These are phyloP conservation scores for Rhizophagus sp. DNA, from an alignment of 192 early-diverging fungal genomes.

Conservation along the genomic window DNA sequence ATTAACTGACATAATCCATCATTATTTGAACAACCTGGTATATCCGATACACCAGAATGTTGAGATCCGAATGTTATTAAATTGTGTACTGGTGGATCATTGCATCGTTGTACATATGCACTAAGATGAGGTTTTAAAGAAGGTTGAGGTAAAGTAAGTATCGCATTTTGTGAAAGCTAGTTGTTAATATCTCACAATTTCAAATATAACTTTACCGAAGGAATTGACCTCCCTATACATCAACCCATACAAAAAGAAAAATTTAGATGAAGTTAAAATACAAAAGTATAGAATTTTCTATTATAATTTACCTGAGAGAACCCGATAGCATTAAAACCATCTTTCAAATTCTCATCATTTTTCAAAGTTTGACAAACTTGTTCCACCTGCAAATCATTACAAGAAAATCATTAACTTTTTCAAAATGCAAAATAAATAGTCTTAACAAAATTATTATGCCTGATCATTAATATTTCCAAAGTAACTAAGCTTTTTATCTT, in stretches of 20 bases:
- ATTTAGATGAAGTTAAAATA: neutral
- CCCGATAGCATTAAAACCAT: conserved; percentile 88
- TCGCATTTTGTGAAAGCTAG: neutral
- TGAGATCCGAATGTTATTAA: conserved; percentile 88
- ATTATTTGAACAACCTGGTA: conserved; percentile 70
- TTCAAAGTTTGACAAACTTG: conserved; percentile 71
- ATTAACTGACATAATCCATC: conserved; percentile 69
- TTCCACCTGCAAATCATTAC: conserved; percentile 53
- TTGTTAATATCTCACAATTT: no score
- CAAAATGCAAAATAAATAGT: neutral
- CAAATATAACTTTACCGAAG: conserved; percentile 31
- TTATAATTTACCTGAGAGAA: conserved; percentile 72
- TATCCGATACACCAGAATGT: conserved; percentile 77
- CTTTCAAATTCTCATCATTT: conserved; percentile 56
- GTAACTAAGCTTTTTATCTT: conserved; percentile 81
- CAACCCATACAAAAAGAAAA: neutral
- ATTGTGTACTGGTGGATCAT: conserved; percentile 66
- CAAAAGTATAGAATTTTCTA: neutral
- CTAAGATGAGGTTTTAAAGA: conserved; percentile 46
- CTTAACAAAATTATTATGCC: conserved; percentile 37
- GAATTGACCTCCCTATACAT: conserved; percentile 43
- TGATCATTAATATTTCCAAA: conserved; percentile 86
- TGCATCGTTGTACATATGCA: conserved; percentile 83
- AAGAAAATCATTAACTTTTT: neutral
- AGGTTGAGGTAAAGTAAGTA: conserved; percentile 36